A percentile compares a stretch with the other conserved stretches of the same genome.
These are phyloP conservation scores for Tulasnella sp. DNA, from an alignment of 768 basidiomycete species.

Conservation along the genomic window DNA sequence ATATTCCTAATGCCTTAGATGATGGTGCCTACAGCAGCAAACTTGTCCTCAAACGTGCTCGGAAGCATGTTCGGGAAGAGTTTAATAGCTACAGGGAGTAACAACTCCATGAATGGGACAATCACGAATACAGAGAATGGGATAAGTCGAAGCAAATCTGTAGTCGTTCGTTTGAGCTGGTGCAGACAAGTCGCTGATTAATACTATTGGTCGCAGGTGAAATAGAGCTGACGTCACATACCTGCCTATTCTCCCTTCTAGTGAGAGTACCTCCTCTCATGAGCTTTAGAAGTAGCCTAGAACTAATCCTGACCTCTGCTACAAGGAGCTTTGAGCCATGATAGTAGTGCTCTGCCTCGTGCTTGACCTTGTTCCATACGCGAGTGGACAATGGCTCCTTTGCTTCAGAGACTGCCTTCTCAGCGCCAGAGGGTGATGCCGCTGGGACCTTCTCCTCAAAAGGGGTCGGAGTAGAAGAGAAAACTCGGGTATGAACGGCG, in stretches of 20 bases:
- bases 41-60: slow-evolving; percentile 96
- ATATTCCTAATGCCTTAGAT: background rate
- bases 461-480: background rate
- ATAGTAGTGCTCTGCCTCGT: slow-evolving; percentile 95
- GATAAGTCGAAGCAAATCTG: slow-evolving; percentile 81
- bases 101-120: slow-evolving; percentile 96
- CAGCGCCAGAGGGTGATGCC: background rate
- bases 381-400: slow-evolving; percentile 31
- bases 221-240: slow-evolving; percentile 24
- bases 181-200: background rate
- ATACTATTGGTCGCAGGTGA: background rate
- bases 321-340: slow-evolving; percentile 88
- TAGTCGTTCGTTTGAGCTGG: slow-evolving; percentile 84
- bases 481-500: no score
- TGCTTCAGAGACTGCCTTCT: slow-evolving; percentile 14
- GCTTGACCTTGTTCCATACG: slow-evolving; percentile 86
- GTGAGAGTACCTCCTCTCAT: slow-evolving; percentile 84
- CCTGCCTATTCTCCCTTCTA: slow-evolving; percentile 87
- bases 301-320: slow-evolving; percentile 84
- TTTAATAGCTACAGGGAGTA: slow-evolving; percentile 90
- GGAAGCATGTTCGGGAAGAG: slow-evolving; percentile 98
- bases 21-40: slow-evolving; percentile 53
- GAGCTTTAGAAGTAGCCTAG: slow-evolving; percentile 80
- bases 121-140: slow-evolving; percentile 91
- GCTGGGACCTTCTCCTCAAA: background rate